Percentiles rank a stretch among this genome's conserved stretches.
Evolutionary conservation across 2,329 filamentous ascomycete genomes (phyloP).

Genomic region (Curvularia sp.): DNA sequence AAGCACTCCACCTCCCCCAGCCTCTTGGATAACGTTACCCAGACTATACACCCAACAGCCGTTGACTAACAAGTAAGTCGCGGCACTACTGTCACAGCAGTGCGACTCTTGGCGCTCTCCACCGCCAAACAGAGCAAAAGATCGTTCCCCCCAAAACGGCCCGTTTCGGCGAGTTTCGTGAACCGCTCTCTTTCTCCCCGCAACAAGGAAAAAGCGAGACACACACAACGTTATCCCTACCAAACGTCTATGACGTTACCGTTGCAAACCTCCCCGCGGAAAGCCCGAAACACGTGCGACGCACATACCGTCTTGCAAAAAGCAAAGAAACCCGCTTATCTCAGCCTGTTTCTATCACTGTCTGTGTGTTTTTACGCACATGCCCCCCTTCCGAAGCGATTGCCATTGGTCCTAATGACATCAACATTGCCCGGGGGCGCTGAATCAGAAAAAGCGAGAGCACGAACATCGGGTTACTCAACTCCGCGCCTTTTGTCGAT

Average conservation of each 20-base stretch:
- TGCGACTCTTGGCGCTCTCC: slow-evolving; percentile 7
- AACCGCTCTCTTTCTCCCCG: slow-evolving; percentile 3
- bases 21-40: no score
- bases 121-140: background rate
- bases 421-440: no score
- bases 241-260: slow-evolving; percentile 10
- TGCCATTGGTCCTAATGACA: no score
- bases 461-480: no score
- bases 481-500: no score
- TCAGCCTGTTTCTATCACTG: background rate
- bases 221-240: no score
- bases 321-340: slow-evolving; percentile 7
- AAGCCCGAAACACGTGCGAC: slow-evolving; percentile 15
- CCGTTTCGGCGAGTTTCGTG: slow-evolving; percentile 13
- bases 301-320: background rate
- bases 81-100: background rate
- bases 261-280: background rate
- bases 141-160: slow-evolving; percentile 11
- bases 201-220: no score
- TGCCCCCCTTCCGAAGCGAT: no score
- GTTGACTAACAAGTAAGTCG: background rate
- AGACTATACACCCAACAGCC: background rate
- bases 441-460: no score
- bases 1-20: background rate
- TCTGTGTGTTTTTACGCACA: no score